Conservation (phyloP, 23 red algal species). For the Gracilaria gracilis region DNA sequence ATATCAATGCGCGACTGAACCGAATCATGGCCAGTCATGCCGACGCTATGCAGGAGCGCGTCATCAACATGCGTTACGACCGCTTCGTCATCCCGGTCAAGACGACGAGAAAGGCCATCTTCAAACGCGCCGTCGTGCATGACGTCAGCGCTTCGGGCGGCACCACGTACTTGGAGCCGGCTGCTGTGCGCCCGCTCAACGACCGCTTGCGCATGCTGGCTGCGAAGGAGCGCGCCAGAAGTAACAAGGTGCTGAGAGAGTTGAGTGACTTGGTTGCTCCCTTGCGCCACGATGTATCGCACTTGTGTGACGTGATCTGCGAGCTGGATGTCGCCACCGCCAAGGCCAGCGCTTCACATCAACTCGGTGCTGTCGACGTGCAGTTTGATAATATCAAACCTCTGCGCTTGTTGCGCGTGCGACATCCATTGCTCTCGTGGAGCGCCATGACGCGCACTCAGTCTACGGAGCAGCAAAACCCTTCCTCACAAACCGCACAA, state of each 20-base stretch:
- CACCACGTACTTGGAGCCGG: constrained; percentile 92
- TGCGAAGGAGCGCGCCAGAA: constrained; percentile 70
- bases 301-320: constrained; percentile 47
- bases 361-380: constrained; percentile 64
- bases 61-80: constrained; percentile 85
- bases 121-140: constrained; percentile 83
- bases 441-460: constrained; percentile 27
- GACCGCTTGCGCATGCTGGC: constrained; percentile 67
- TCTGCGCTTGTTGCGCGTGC: constrained; percentile 56
- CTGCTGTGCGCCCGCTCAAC: constrained; percentile 57
- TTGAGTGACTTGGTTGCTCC: constrained; percentile 63
- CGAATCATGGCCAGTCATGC: constrained; percentile 56
- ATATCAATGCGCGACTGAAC: constrained; percentile 23
- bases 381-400: constrained; percentile 50
- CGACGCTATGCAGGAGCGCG: constrained; percentile 81
- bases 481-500: too few relatives aligned
- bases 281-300: constrained; percentile 33
- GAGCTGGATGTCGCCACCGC: constrained; percentile 80
- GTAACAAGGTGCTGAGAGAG: constrained; percentile 58
- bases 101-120: constrained; percentile 40
- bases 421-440: constrained; percentile 90
- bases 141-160: constrained; percentile 81
- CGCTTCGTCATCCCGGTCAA: constrained; percentile 98
- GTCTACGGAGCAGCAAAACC: not conserved
- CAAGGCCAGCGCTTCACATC: constrained; percentile 64